These are phyloP conservation scores for Fomitopsis pinicola DNA, from an alignment of 1,284 basidiomycete species.

Conservation along the genomic window DNA sequence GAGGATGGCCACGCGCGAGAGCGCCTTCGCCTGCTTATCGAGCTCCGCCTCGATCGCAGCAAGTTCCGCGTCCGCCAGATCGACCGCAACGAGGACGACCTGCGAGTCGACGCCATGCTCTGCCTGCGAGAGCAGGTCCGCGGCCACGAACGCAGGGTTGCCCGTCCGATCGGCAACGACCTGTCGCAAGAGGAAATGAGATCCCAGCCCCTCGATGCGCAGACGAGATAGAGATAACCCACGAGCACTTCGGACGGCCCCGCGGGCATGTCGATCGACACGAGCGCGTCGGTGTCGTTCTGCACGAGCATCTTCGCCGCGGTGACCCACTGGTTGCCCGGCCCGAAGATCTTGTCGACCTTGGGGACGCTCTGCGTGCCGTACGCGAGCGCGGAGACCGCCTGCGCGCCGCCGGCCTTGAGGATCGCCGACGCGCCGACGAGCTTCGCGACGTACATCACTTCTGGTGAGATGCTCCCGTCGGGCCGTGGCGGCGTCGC, in stretches of 20 bases:
- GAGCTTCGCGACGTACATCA: constrained; percentile 89
- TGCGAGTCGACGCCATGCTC: constrained; percentile 99
- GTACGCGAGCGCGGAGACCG: constrained; percentile 96
- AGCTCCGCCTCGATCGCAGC: constrained; percentile 81
- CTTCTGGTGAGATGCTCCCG: constrained; percentile 90
- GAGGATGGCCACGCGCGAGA: constrained; percentile 89
- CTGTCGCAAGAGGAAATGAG: constrained; percentile 33
- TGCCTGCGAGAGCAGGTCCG: constrained; percentile 95
- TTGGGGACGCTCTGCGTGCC: constrained; percentile 96
- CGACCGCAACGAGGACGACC: constrained; percentile 87
- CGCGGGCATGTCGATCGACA: constrained; percentile 99
- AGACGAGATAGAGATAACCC: constrained; percentile 31
- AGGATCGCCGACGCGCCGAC: constrained; percentile 87
- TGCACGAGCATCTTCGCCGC: constrained; percentile 99
- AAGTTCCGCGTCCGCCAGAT: constrained; percentile 61
- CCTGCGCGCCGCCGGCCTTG: constrained; percentile 95
- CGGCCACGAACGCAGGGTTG: constrained; percentile 90
- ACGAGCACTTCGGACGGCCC: constrained; percentile 96
- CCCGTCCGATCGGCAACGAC: constrained; percentile 90
- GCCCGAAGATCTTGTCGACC: constrained; percentile 99
- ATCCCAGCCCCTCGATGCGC: background rate
- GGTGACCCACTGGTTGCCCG: constrained; percentile 99
- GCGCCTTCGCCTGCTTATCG: constrained; percentile 82
- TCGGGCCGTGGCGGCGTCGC: constrained; percentile 93
- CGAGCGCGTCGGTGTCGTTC: constrained; percentile 96